A percentile compares a stretch with the other conserved stretches of the same genome.
phyloP scores from a whole-genome alignment of 208 protist genomes.

The Leishmania aethiopica region DNA sequence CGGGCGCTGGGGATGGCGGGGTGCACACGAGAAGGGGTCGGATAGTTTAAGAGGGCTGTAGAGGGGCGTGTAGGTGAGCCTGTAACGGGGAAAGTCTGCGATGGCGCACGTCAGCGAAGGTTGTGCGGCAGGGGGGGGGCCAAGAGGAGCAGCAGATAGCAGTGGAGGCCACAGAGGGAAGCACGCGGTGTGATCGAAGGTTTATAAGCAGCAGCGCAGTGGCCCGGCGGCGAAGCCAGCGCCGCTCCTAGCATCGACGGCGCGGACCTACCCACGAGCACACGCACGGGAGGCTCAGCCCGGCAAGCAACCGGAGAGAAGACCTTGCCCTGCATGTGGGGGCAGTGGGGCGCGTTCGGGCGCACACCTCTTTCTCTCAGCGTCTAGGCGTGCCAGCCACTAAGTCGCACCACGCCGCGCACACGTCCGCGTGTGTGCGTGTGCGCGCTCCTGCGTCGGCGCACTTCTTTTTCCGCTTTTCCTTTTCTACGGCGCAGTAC shows the following conservation, averaged over 20 bases:
- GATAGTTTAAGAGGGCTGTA: background rate
- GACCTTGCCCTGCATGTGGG: background rate
- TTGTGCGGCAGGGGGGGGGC: background rate
- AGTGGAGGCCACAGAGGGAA: background rate
- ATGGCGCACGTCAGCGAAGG: background rate
- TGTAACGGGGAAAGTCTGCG: background rate
- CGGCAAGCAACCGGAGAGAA: background rate
- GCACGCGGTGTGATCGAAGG: background rate
- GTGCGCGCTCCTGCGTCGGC: background rate
- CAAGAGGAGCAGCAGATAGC: background rate
- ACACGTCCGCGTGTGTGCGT: background rate
- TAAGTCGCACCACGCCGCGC: background rate
- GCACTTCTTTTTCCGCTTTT: background rate
- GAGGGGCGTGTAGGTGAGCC: background rate
- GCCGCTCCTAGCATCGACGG: background rate
- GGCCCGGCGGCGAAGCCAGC: background rate
- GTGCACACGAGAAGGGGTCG: background rate
- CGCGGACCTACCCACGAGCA: background rate
- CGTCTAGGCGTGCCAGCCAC: background rate
- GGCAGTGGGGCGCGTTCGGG: background rate
- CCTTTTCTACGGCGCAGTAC: slow-evolving; percentile 1
- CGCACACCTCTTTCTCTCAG: background rate
- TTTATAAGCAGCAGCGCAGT: background rate
- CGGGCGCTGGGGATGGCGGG: background rate
- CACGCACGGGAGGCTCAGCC: background rate